Conservation (phyloP, 257 asterid genomes). For the Solanum chmielewskii region DNA sequence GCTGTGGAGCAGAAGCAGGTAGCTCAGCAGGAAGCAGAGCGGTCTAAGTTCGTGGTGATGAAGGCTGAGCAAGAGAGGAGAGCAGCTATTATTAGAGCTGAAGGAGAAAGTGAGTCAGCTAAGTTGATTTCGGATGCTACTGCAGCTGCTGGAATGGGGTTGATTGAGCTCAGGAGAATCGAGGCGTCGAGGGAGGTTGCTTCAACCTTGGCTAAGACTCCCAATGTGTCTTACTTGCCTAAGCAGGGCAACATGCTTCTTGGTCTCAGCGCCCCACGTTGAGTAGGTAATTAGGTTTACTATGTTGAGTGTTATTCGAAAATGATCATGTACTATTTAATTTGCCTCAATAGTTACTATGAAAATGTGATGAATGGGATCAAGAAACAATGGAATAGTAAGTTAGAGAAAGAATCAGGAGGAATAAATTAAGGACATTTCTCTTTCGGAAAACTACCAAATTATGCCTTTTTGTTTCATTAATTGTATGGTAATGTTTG, state of each 20-base stretch:
- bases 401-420: not conserved
- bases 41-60: conserved; percentile 82
- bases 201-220: conserved; percentile 23
- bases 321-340: not conserved
- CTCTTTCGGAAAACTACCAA: not conserved
- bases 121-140: conserved; percentile 39
- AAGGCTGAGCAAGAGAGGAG: conserved; percentile 66
- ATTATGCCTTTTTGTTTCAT: not conserved
- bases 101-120: conserved; percentile 48
- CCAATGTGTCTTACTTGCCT: conserved; percentile 29
- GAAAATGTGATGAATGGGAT: not conserved
- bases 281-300: conserved; percentile 1
- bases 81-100: conserved; percentile 27
- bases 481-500: not conserved
- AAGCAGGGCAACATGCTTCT: conserved; percentile 27
- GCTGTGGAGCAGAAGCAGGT: conserved; percentile 99
- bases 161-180: conserved; percentile 28
- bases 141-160: conserved; percentile 29
- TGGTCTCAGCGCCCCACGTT: conserved; percentile 23
- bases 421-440: not conserved
- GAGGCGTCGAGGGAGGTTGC: conserved; percentile 44
- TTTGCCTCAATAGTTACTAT: not conserved
- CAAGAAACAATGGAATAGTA: not conserved
- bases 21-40: conserved; percentile 97
- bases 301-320: not conserved